Evolutionary conservation across 2,329 filamentous ascomycete genomes (phyloP).

Genomic region (Fusarium secorum): DNA sequence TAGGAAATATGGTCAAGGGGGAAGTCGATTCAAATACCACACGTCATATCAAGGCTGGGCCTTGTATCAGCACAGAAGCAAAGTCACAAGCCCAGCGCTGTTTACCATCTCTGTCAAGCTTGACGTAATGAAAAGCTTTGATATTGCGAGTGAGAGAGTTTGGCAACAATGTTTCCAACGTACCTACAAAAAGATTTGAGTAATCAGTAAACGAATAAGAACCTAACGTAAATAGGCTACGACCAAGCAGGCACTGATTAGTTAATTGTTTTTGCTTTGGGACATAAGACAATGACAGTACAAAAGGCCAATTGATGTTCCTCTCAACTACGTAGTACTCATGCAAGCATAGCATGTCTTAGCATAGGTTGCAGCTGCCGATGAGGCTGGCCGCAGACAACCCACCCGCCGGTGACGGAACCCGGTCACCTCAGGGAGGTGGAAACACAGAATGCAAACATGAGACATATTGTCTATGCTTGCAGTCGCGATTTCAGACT

Average conservation of each 20-base stretch:
- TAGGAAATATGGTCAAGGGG: not conserved
- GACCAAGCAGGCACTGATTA: not conserved
- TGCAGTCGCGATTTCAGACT: not conserved
- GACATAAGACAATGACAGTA: constrained; percentile 15
- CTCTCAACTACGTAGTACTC: not conserved
- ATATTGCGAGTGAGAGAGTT: not conserved
- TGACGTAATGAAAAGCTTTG: not conserved
- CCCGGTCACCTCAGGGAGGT: not conserved
- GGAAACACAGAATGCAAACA: not conserved
- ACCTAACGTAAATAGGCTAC: not conserved
- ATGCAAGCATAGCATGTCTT: constrained; percentile 8
- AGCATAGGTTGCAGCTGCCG: constrained; percentile 26
- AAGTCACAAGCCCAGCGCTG: not conserved
- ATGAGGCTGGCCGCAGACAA: constrained; percentile 32
- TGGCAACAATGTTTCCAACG: not conserved
- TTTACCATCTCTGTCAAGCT: not conserved
- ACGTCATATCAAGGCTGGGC: not conserved
- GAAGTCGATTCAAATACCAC: not conserved
- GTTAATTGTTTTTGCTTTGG: not conserved
- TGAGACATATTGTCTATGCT: not conserved
- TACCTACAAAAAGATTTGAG: not conserved
- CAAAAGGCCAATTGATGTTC: not conserved
- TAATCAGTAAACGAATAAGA: not conserved
- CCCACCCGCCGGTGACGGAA: constrained; percentile 16
- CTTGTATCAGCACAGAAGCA: not conserved